These are phyloP conservation scores for Dissophora globulifera DNA, from an alignment of 192 early-diverging fungal species.

Conservation along the genomic window DNA sequence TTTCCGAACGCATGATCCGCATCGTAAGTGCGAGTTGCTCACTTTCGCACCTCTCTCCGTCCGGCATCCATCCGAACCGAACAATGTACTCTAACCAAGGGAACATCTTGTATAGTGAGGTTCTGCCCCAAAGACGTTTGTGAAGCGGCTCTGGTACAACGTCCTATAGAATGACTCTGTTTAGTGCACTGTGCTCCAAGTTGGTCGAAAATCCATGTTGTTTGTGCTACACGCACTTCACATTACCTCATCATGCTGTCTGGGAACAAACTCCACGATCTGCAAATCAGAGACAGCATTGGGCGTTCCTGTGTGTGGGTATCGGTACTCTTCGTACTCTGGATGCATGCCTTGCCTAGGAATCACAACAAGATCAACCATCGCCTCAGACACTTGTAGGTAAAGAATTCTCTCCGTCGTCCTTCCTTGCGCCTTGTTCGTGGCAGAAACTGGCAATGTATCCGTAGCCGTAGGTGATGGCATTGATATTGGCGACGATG, in stretches of 20 bases:
- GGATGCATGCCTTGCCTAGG: conserved; percentile 55
- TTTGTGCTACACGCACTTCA: too few species aligned
- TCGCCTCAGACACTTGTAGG: conserved; percentile 64
- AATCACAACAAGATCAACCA: conserved; percentile 64
- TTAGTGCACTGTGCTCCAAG: too few species aligned
- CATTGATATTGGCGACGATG: background rate
- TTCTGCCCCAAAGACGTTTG: conserved; percentile 57
- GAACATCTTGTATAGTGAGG: conserved; percentile 57
- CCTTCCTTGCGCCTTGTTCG: background rate
- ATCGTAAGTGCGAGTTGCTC: too few species aligned
- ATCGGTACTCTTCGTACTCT: conserved; percentile 63
- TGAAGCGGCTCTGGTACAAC: conserved; percentile 45
- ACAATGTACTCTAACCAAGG: conserved; percentile 79
- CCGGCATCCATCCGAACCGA: conserved; percentile 71
- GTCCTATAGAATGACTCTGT: conserved; percentile 31
- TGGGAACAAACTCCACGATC: conserved; percentile 65
- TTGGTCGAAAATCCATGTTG: too few species aligned
- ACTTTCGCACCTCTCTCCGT: conserved; percentile 66
- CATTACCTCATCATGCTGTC: conserved; percentile 23
- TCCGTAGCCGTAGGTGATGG: conserved; percentile 5
- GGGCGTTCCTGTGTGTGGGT: conserved; percentile 68
- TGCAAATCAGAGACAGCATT: conserved; percentile 66
- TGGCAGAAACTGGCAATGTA: conserved; percentile 4
- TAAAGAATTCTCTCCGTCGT: conserved; percentile 65
- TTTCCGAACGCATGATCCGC: too few species aligned